Evolutionary conservation across 306 rosid species (phyloP).

Genomic region (Bauhinia variegata): DNA sequence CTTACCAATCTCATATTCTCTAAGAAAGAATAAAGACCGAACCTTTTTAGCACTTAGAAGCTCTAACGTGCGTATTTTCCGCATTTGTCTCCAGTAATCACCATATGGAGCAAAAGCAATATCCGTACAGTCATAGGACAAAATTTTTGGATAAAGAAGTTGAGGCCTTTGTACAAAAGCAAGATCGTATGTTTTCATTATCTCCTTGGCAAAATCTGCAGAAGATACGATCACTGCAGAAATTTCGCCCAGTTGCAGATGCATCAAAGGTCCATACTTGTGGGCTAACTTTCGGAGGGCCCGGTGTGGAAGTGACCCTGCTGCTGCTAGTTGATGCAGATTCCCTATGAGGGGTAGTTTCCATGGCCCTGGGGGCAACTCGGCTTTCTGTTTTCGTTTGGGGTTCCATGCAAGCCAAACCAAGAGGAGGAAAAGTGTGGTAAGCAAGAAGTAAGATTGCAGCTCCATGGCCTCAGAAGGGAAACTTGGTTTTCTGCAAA

Average conservation of each 20-base stretch:
- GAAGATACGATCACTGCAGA: constrained; percentile 37
- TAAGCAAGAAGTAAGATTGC: background rate
- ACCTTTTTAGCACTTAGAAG: constrained; percentile 35
- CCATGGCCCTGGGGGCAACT: too few species aligned
- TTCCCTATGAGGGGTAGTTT: too few species aligned
- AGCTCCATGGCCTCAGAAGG: background rate
- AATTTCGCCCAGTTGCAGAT: constrained; percentile 33
- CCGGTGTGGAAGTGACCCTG: background rate
- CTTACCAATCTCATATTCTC: constrained; percentile 37
- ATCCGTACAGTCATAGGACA: constrained; percentile 11
- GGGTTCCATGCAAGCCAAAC: background rate
- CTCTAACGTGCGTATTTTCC: constrained; percentile 32
- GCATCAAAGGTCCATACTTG: constrained; percentile 40
- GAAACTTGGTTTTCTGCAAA: too few species aligned
- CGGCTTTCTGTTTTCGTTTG: background rate
- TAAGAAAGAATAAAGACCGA: constrained; percentile 23
- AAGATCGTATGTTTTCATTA: constrained; percentile 36
- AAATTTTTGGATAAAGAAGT: constrained; percentile 3
- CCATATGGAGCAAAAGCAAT: constrained; percentile 28
- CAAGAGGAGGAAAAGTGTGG: background rate
- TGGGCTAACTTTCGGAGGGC: constrained; percentile 9
- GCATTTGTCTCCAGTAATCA: constrained; percentile 43
- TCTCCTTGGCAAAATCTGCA: constrained; percentile 27
- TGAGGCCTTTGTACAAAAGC: constrained; percentile 32
- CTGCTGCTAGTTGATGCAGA: too few species aligned